Base-by-base conservation (phyloP, 805 yeast genomes). In the Brettanomyces anomalus region DNA sequence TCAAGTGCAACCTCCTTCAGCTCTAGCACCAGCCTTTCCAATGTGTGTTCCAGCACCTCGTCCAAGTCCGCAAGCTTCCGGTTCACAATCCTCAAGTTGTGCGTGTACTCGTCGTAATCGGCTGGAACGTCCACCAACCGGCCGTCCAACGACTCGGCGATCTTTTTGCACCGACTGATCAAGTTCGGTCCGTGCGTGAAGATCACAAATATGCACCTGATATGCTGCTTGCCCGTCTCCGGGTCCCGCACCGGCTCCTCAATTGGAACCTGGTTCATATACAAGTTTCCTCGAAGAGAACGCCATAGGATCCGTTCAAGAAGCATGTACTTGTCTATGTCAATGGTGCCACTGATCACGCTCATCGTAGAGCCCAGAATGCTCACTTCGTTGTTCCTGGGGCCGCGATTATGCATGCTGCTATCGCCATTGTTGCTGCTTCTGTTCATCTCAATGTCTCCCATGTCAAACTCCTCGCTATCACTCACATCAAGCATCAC, bases 241-340 rank as follows among this genome's bases (percentile, higher is more conserved):
- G 72, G 64, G 53, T 86, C 90, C 50, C 71, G 67, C 17, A 85
- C 65, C 3, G 79, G 75, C 53, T 81, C 85, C 11, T 76, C 74
- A 43, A 90, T 76, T 46, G 85, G 90, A 40, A 77, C 76, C 58
- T 81, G 78, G 54, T 82, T 81, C 61, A 89, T 78, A 57, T 76
- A 86, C 50, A 94, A 67, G 61, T 93, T 93, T 55, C 98, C 98
- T 60, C 98, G 79, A 47, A 90, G 72, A 15, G 87, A 77, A 65
- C 99, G 77, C 95, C 96, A 93, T 40, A 88, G 65, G 39, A 93
- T 87, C 52, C 79, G 83, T 58, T 88, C 93, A 46, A 93, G 67
- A 1, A 82, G 70, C 19, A 74, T 74, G 31, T 85, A 76, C 56
- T 81, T 83, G 11, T 71, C 75, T 48, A 89, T 72, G 42, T 76